These are phyloP conservation scores for Colletotrichum gloeosporioides DNA, from an alignment of 2,329 filamentous ascomycete genomes.

Conservation along the genomic window DNA sequence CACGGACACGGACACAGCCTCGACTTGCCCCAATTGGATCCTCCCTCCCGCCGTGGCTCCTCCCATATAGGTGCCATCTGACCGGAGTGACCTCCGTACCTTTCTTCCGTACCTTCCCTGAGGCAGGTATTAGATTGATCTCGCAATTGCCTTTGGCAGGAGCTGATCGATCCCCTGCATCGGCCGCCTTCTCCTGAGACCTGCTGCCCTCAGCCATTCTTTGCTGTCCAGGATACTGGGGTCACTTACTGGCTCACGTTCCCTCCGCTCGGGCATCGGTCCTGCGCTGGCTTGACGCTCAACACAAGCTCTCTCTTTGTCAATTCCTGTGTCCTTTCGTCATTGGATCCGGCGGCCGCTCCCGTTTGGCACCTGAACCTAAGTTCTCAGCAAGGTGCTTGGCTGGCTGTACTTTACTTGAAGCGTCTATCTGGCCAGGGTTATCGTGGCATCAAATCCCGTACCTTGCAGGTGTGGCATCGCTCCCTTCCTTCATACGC, in stretches of 20 bases:
- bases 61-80: background rate
- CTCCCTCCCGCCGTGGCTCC: background rate
- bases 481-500: background rate
- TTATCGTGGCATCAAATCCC: background rate
- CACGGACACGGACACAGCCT: background rate
- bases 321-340: background rate
- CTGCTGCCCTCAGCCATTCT: background rate
- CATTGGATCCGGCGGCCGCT: background rate
- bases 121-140: background rate
- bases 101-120: background rate
- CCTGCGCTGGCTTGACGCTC: background rate
- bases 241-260: slow-evolving; percentile 1
- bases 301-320: background rate
- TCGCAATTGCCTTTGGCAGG: background rate
- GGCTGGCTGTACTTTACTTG: background rate
- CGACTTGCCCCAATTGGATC: background rate
- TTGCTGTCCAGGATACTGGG: background rate
- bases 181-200: background rate
- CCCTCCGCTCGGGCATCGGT: slow-evolving; percentile 8
- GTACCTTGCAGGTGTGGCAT: background rate
- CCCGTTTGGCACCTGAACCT: background rate
- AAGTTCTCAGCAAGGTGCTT: background rate
- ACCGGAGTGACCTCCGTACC: background rate
- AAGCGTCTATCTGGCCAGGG: background rate
- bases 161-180: background rate